Evolutionary conservation across 2,329 filamentous ascomycete genomes (phyloP), one percentile per base, ranked within the genome.

Genomic region (Metarhizium album): DNA sequence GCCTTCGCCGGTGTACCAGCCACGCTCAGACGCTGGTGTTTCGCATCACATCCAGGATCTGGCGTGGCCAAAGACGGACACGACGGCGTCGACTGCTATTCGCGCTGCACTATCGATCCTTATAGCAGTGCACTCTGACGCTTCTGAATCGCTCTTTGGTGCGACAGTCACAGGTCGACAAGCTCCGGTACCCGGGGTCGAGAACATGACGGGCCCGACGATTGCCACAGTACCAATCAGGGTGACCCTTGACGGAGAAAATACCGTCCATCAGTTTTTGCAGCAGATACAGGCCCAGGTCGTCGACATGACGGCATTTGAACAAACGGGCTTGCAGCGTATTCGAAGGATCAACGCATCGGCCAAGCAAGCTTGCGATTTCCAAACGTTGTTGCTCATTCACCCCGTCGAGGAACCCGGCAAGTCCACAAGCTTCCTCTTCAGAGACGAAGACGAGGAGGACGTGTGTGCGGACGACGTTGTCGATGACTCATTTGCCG

Each of bases 261-360:
- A 43, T 16, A 59, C 61, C 1, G 60, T 73, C 6, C 52, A 57
- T 0, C 60, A 72, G 14, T 74, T 72, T 48, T 60, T 81, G 11
- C 59, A 72, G 20, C 57, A 59, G 1, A 40, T 62, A 0, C 59
- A 62, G 20, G 22, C 45, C 1, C 51, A 56, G 29, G 42, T 42
- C 1, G 22, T 51, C 1, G 51, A 55, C 2, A 53, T 50, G 31
- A 42, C 37, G 14, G 33, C 47, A 31, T 50, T 43, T 20, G 51
- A 53, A 7, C 51, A 53, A 29, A 47, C 37, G 3, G 51, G 51
- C 6, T 27, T 53, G 22, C 49, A 47, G 22, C 16, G 14, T 3
- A 51, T 51, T 37, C 45, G 42, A 22, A 38, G 24, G 22, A 20
- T 52, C 3, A 40, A 18, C 16, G 37, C 22, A 11, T n/a, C 11